Base-by-base conservation (phyloP, 306 rosid genomes). In the Sindora glabra region DNA sequence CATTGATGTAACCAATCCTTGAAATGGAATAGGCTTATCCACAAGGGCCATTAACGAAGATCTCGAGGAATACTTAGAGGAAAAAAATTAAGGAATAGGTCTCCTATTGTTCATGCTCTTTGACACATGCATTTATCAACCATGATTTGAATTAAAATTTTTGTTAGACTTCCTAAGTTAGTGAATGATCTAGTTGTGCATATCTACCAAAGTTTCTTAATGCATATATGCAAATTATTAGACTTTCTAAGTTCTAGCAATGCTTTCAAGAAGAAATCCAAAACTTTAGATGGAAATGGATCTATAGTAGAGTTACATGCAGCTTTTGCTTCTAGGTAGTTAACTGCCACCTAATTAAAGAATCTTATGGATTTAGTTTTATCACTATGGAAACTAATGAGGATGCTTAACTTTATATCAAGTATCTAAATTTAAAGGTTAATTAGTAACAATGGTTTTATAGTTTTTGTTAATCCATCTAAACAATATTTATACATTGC, bases 21-120 rank as follows among this genome's bases (percentile, higher is more conserved):
- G 87, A 56, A 81, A 81, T 47, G 77, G 77, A 54, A 77, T 72
- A 3, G 79, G 81, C 46, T 64, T 81, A 53, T 64, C 87, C 63
- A 70, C 79, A 10, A 74, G 87, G 74, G 48, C 68, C 25, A 71
- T 71, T 32, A 25, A 48, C 14, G 48, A 32, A 45, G 81, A 77
- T 64, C 79, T 81, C 59, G 74, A 64, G 40, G 64, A 74, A 53
- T 70, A 44, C 39, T 77, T 81, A 49, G 37, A n/a, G 39, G 33
- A 74, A 50, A 39, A 68, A 81, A 48, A 83, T 83, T 58, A 77
- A 81, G 74, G 83, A 77, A 59, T 3, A 27, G 2, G n/a, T n/a
- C 38, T 51, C 8, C 55, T 73, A 10, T 32, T 2, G 6, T 16
- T 34, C 34, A 32, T 8, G 14, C 16, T 51, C 21, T 22, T 0